Evolutionary conservation across 495 filamentous ascomycete species (phyloP).

Genomic region (Neurospora sp.): DNA sequence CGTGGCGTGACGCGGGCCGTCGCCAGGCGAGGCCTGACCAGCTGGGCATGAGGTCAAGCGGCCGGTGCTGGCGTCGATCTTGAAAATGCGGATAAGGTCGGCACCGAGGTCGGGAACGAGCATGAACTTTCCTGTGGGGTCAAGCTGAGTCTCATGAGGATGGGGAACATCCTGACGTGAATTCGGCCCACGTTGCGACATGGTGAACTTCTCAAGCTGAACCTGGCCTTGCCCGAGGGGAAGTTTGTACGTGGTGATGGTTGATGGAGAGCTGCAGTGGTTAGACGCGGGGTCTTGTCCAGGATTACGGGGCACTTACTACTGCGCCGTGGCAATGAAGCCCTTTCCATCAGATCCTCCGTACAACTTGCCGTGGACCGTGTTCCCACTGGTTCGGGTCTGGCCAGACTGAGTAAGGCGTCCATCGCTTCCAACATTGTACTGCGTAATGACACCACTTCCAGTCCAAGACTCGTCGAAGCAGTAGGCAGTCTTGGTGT

Average conservation of each 20-base stretch:
- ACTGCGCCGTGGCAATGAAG: slow-evolving; percentile 38
- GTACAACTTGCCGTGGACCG: slow-evolving; percentile 33
- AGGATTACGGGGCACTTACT: slow-evolving; percentile 23
- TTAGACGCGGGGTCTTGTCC: not conserved
- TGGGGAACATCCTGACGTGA: slow-evolving; percentile 58
- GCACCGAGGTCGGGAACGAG: slow-evolving; percentile 63
- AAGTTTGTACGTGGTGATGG: slow-evolving; percentile 30
- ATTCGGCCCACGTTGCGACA: slow-evolving; percentile 39
- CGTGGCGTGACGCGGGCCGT: slow-evolving; percentile 35
- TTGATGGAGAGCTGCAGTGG: slow-evolving; percentile 29
- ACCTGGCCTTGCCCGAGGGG: slow-evolving; percentile 17
- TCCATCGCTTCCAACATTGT: slow-evolving; percentile 29
- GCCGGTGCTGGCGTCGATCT: slow-evolving; percentile 37
- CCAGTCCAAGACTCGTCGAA: slow-evolving; percentile 43
- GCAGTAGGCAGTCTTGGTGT: slow-evolving; percentile 44
- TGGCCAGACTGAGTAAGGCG: slow-evolving; percentile 26
- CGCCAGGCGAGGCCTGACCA: slow-evolving; percentile 26
- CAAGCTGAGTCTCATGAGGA: slow-evolving; percentile 57
- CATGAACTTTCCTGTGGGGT: slow-evolving; percentile 56
- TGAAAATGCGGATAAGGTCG: slow-evolving; percentile 55
- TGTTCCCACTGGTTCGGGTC: slow-evolving; percentile 26
- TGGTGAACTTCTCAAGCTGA: slow-evolving; percentile 46
- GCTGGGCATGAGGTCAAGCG: slow-evolving; percentile 25
- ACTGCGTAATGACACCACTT: slow-evolving; percentile 32
- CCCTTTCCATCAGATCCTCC: slow-evolving; percentile 27